Base-by-base conservation (phyloP, 345 rosid species). In the Xanthoceras sorbifolium region DNA sequence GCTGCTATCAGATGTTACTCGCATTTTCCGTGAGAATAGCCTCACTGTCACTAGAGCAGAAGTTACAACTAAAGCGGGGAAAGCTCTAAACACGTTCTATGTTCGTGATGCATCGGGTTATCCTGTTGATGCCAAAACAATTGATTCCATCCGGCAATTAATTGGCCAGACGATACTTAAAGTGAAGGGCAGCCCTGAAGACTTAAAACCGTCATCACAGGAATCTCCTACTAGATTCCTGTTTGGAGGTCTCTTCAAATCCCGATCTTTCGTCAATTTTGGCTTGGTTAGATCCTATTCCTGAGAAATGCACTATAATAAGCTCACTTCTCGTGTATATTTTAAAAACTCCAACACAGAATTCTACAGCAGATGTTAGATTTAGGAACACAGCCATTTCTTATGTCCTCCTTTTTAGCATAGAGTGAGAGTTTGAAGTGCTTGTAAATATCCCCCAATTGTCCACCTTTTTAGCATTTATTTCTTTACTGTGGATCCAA, bases 11-110 rank as follows among this genome's bases (percentile, higher is more conserved):
- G 84, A 90, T 25, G 92, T 95, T 32, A 95, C 99, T 44, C 93
- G 99, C 0, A 90, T 93, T 77, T 95, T 95, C 83, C 84, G 99
- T 0, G 99, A 95, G 80, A 95, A 90, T 76, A 90, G 99, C 85
- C 86, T 95, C n/a, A 80, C 90, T 0, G 96, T 95, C 32, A 89
- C 89, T 17, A 82, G 98, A 82, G 99, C 99, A 34, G 98, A 93
- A 84, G 98, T 95, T 42, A 77, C 87, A 79, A 95, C 99, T 23
- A 93, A 90, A 82, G 86, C 79, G 57, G 94, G 93, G 64, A 95
- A 93, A 82, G 99, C 99, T 62, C 23, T 90, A 3, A 90, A 95
- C 76, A 91, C 91, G 1, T 93, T 95, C 85, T 93, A 95, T 50
- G 99, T 95, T 31, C 85, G 86, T 6, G 99, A 89, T 72, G 90